These are phyloP conservation scores for Lathyrus oleraceus DNA, from an alignment of 306 rosid species.

Conservation along the genomic window DNA sequence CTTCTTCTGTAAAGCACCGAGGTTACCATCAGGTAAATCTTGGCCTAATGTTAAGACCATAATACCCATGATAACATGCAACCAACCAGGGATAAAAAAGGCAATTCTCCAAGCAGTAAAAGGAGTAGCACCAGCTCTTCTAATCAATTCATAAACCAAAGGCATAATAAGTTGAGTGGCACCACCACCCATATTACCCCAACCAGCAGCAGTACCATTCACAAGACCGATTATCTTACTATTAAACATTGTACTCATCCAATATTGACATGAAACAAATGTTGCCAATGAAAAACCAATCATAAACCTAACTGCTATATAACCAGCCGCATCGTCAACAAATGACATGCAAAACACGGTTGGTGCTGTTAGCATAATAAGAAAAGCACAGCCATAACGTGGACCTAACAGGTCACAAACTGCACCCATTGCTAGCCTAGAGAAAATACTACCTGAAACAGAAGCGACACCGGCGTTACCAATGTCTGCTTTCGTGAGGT, in stretches of 20 bases:
- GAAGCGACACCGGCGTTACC: constrained; percentile 95
- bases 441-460: constrained; percentile 79
- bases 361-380: constrained; percentile 67
- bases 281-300: constrained; percentile 88
- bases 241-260: constrained; percentile 97
- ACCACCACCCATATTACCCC: constrained; percentile 99
- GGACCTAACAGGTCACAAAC: constrained; percentile 83
- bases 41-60: constrained; percentile 76
- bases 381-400: constrained; percentile 76
- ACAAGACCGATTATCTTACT: constrained; percentile 78
- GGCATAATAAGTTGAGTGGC: constrained; percentile 96
- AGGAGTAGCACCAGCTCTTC: constrained; percentile 57
- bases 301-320: constrained; percentile 70
- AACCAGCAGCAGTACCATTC: constrained; percentile 89
- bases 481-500: constrained; percentile 70
- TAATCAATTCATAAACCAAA: constrained; percentile 55
- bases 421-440: constrained; percentile 82
- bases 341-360: constrained; percentile 81
- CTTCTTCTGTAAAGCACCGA: constrained; percentile 64
- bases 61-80: constrained; percentile 72
- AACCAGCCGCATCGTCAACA: constrained; percentile 65
- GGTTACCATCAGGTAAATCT: constrained; percentile 91
- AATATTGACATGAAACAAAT: constrained; percentile 90
- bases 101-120: constrained; percentile 90
- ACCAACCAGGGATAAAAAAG: constrained; percentile 73